Evolutionary conservation across 164 flowering plant genomes (phyloP), one percentile per base, ranked within the genome.

Genomic region (Paratinospora sagittata): DNA sequence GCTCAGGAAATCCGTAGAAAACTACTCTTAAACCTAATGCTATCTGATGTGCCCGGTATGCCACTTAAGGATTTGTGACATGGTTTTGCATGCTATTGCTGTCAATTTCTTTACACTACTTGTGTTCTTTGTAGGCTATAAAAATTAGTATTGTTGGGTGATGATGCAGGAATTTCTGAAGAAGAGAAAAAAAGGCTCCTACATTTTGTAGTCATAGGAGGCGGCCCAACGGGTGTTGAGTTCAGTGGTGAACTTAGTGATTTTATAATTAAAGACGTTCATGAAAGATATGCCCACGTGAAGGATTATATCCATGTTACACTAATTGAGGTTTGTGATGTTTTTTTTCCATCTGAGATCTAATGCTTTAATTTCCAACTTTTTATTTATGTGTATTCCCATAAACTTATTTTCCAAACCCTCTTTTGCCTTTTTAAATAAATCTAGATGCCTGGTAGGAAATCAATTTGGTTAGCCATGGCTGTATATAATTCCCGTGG

Each of bases 161-260:
- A 21, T 71, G 76, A 69, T 63, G 70, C 86, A 93, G 98, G 99
- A n/a, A 76, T 96, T 55, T 76, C 86, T 3, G 95, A 86, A 30
- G 93, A 86, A 68, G 99, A 96, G 78, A 93, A 90, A 74, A 72
- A 77, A 1, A 84, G 97, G 74, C 89, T 91, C 45, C 75, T 96
- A 21, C 99, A 96, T 67, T 93, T 95, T 78, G 99, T 93, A 78
- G 97, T 96, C 58, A 90, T 96, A 13, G 99, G 99, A 74, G 99
- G 99, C 63, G 99, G 99, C 75, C 99, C 99, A 1, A 96, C 99
- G 13, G 99, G 99, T 43, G 98, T 96, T 72, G 99, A 96, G 82
- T 96, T 96, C 78, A 93, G 98, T 79, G 99, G 98, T 27, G 99
- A 96, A 77, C 97, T 96, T 63, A 93, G 98, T 82, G 99, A 96